Base-by-base conservation (phyloP, 768 basidiomycete genomes). In the Mycena amicta region DNA sequence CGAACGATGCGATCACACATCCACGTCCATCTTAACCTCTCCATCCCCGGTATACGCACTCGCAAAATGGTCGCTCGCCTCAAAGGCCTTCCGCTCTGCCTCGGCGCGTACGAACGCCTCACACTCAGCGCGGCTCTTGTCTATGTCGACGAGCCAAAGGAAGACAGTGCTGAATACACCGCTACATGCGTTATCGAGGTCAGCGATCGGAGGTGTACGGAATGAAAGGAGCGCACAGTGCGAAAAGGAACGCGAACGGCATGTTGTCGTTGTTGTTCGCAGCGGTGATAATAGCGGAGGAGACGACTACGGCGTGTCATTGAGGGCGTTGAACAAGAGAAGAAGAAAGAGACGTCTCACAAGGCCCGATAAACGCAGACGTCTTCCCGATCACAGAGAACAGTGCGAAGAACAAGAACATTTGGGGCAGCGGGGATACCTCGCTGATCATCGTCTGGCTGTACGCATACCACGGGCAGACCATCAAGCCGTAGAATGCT, bases 391-490 rank as follows among this genome's bases (percentile, higher is more conserved):
- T 87, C 62, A 90, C 84, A 22, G 86, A 87, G 66, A 88, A 88
- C 1, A 89, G 72, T n/a, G 86, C 85, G 67, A 89, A 89, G 74
- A 89, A 89, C 28, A 89, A 75, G 70, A 89, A 87, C 88, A 88
- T 90, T 72, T 89, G 89, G 30, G 85, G 83, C 53, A 85, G 71
- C 37, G 86, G 87, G 39, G 85, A 88, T 26, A 92, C 88, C 63
- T 92, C 88, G 68, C 84, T 87, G 58, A 91, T 91, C 90, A 91
- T 88, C 1, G 88, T 90, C 70, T 90, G 87, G 67, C 88, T 89
- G 67, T 90, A 89, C 43, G 89, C 88, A 67, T 89, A 90, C 88
- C 88, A 90, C 3, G 88, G 88, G 63, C 88, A 89, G 3, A 89
- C 86, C 81, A 88, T 78, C 27, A 91, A 72, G 16, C 88, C 88